These are phyloP conservation scores for Neofusicoccum umdonicola DNA, from an alignment of 2,329 filamentous ascomycete genomes.

Conservation along the genomic window DNA sequence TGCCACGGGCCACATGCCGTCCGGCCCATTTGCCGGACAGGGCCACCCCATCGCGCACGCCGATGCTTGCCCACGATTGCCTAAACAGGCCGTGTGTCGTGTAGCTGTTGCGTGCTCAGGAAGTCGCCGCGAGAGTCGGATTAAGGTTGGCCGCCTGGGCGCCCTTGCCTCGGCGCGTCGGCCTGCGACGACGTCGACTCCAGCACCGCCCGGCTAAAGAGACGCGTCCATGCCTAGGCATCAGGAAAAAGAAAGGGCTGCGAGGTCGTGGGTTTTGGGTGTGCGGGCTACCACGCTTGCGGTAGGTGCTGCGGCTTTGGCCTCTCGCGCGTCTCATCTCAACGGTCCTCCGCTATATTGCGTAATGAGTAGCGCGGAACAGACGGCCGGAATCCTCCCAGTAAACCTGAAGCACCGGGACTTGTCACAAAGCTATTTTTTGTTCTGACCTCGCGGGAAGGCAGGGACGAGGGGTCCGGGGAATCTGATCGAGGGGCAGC, in stretches of 20 bases:
- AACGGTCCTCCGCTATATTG: constrained; percentile 1
- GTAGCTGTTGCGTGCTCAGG: not conserved
- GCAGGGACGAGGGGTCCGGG: not conserved
- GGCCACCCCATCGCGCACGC: not conserved
- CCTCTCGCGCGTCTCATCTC: constrained; percentile 2
- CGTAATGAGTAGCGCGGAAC: not conserved
- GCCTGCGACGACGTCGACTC: not conserved
- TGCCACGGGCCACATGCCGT: not conserved
- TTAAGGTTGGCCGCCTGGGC: not conserved
- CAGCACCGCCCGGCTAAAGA: not conserved
- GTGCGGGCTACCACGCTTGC: not conserved
- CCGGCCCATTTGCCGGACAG: not conserved
- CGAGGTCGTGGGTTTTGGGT: not conserved
- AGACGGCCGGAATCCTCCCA: not conserved
- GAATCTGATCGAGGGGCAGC: not conserved
- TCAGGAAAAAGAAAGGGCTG: not conserved
- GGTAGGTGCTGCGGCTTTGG: not conserved
- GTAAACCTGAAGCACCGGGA: constrained; percentile 9
- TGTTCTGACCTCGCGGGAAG: not conserved
- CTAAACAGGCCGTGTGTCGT: not conserved
- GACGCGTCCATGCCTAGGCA: not conserved
- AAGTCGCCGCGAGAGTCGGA: not conserved
- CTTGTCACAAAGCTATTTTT: not conserved
- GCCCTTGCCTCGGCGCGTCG: not conserved
- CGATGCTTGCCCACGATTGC: not conserved